Base-by-base conservation (phyloP, 129 eudicot genomes). In the Flaveria linearis region DNA sequence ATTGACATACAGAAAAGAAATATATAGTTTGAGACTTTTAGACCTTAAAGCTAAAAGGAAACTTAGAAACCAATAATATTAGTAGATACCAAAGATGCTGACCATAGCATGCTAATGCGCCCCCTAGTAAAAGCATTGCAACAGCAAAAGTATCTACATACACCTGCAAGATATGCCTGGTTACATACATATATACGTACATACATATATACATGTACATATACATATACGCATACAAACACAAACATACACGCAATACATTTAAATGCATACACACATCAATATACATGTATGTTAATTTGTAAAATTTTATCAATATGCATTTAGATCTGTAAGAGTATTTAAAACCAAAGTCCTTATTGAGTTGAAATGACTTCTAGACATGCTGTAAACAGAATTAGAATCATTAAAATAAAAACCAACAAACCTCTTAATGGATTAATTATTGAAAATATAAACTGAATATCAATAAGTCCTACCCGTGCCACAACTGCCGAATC, bases 101-200 rank as follows among this genome's bases (percentile, higher is more conserved):
- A 92, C 98, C 98, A 53, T 92, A 92, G 83, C 89, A 84, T 66
- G 96, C 94, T 84, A 90, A 83, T 68, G 96, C 96, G 71, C 86
- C 90, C 79, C 96, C 96, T 45, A 92, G 78, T 53, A 88, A 73
- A 76, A 92, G 88, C 76, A 85, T 82, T 68, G 82, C 84, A 68
- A 88, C 47, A 26, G 95, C 85, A 72, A 90, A 86, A 45, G 85
- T 49, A 85, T 92, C 95, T 68, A 88, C 92, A 82, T 92, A 92
- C 65, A 90, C 94, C 98, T 92, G 96, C 90, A 87, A 55, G 50
- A 66, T 78, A 26, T 64, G 36, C 13, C 67, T 4, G 16, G 82
- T 81, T 73, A 63, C 45, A 43, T 30, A 17, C 36, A 68, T 45
- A 47, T 33, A 18, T n/a, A 43, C 39, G 10, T 55, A n/a, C 20